A percentile compares a stretch with the other conserved stretches of the same genome.
These are phyloP conservation scores for Ascomycota sp. DNA, from an alignment of 2,329 filamentous ascomycete genomes.

Conservation along the genomic window DNA sequence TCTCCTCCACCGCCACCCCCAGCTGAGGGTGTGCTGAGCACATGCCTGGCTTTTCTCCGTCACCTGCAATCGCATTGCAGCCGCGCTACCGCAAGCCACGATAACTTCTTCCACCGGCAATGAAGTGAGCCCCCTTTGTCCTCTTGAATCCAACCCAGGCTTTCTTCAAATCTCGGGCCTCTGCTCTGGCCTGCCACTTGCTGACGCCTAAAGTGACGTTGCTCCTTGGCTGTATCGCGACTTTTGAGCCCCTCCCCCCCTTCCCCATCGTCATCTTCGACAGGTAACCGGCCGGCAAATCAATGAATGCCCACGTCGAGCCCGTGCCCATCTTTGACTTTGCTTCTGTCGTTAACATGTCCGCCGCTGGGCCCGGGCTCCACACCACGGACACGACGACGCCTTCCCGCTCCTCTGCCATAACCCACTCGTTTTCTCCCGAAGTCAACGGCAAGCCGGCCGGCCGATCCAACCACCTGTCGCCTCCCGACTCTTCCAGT, in stretches of 20 bases:
- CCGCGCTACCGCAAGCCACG: not conserved
- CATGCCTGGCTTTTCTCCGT: conserved; percentile 1
- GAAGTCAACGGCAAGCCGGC: conserved; percentile 16
- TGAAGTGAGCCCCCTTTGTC: not conserved
- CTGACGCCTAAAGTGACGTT: conserved; percentile 15
- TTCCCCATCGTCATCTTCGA: too few relatives aligned
- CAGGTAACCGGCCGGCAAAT: conserved; percentile 11
- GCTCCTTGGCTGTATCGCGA: conserved; percentile 33
- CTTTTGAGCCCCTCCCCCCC: conserved; percentile 24
- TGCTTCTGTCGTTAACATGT: conserved; percentile 36
- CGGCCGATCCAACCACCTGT: conserved; percentile 16
- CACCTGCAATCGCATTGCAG: conserved; percentile 1
- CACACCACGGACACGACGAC: conserved; percentile 43
- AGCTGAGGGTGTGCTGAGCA: conserved; percentile 2
- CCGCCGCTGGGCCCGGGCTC: conserved; percentile 34
- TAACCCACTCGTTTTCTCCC: conserved; percentile 17
- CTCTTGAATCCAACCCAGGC: not conserved
- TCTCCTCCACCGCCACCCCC: not conserved
- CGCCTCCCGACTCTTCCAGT: conserved; percentile 28
- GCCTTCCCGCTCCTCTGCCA: conserved; percentile 22
- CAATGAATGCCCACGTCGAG: conserved; percentile 25
- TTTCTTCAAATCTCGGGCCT: too few relatives aligned
- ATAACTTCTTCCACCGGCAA: not conserved
- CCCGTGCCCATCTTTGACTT: conserved; percentile 33
- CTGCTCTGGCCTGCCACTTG: conserved; percentile 1